These are phyloP conservation scores for Mycena venus DNA, from an alignment of 768 basidiomycete species.

Conservation along the genomic window DNA sequence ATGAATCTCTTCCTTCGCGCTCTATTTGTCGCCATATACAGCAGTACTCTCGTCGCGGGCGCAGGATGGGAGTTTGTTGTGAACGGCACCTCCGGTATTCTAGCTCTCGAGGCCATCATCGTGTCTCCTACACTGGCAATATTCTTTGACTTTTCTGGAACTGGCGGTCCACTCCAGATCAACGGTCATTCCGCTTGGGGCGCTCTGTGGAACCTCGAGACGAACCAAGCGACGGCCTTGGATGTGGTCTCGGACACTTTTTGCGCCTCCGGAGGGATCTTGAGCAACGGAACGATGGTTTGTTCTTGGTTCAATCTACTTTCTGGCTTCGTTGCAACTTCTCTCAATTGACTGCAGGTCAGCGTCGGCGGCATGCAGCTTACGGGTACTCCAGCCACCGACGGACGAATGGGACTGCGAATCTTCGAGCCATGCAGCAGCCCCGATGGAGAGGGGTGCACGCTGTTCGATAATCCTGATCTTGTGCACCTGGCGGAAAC, in stretches of 20 bases:
- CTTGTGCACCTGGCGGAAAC: slow-evolving; percentile 38
- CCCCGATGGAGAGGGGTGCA: slow-evolving; percentile 41
- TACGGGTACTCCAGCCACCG: background rate
- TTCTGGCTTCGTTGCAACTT: no score
- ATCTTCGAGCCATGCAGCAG: slow-evolving; percentile 45
- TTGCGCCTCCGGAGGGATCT: slow-evolving; percentile 64
- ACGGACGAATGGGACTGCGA: slow-evolving; percentile 37
- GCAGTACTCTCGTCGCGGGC: slow-evolving; percentile 11
- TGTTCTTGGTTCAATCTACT: slow-evolving; percentile 39
- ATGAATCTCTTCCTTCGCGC: background rate
- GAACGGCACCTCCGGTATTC: slow-evolving; percentile 20
- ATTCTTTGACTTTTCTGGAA: slow-evolving; percentile 67
- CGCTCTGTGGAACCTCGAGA: slow-evolving; percentile 62
- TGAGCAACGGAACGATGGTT: slow-evolving; percentile 72
- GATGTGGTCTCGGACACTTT: slow-evolving; percentile 71
- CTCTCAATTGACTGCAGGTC: slow-evolving; percentile 10
- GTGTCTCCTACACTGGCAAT: slow-evolving; percentile 36
- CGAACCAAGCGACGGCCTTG: slow-evolving; percentile 65
- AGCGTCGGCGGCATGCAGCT: slow-evolving; percentile 26
- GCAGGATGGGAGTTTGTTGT: slow-evolving; percentile 27
- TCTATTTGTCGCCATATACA: background rate
- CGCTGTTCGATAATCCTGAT: slow-evolving; percentile 42
- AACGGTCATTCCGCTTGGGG: slow-evolving; percentile 67
- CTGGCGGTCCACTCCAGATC: slow-evolving; percentile 60
- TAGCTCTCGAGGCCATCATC: slow-evolving; percentile 34